Percentiles rank a stretch among this genome's conserved stretches.
These are phyloP conservation scores for apple (Malus domestica) DNA, from an alignment of 306 rosid genomes.

Conservation along the genomic window ASM211411v1 NC_041798.1:34515501-34516000, in stretches of 20 bases:
- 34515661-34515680: slow-evolving; percentile 17
- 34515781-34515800: slow-evolving; percentile 11
- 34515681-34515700: slow-evolving; percentile 10
- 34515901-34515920: background rate
- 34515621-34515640: slow-evolving; percentile 17
- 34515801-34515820: slow-evolving; percentile 21
- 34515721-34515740: slow-evolving; percentile 2
- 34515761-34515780: slow-evolving; percentile 18
- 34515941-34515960: background rate
- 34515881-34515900: background rate
- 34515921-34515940: background rate
- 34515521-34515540: too few relatives aligned
- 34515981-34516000: background rate
- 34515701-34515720: background rate
- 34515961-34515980: background rate
- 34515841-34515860: background rate
- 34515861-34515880: background rate
- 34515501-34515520: too few relatives aligned
- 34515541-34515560: too few relatives aligned
- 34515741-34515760: slow-evolving; percentile 19
- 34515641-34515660: slow-evolving; percentile 17
- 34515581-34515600: too few relatives aligned
- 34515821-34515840: background rate
- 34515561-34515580: too few relatives aligned
- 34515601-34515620: too few relatives aligned